Evolutionary conservation across 768 basidiomycete species (phyloP).

Genomic region (Trichaptum fuscoviolaceum): DNA sequence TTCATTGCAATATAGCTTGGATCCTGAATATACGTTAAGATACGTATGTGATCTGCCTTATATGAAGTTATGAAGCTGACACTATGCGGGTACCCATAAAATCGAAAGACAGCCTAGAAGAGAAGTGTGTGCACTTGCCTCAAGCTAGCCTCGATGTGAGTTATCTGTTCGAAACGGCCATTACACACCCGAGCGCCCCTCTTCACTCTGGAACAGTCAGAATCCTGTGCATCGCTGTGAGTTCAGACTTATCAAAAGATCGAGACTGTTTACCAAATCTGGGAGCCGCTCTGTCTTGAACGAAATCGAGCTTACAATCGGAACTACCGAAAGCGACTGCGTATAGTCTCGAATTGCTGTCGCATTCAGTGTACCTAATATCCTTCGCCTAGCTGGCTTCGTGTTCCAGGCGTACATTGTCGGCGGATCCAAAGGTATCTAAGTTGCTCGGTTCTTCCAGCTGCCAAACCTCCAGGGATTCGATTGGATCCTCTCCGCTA

Average conservation of each 20-base stretch:
- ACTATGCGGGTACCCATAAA: too few relatives aligned
- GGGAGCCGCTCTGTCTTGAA: conserved; percentile 8
- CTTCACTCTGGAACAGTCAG: neutral
- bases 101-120: too few relatives aligned
- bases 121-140: too few relatives aligned
- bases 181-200: too few relatives aligned
- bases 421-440: neutral
- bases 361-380: conserved; percentile 5
- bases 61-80: too few relatives aligned
- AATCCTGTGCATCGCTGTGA: neutral
- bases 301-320: conserved; percentile 8
- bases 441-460: neutral
- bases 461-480: neutral
- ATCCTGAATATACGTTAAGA: too few relatives aligned
- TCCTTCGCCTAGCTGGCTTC: conserved; percentile 1
- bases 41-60: too few relatives aligned
- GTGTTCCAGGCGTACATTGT: conserved; percentile 4
- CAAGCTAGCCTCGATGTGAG: too few relatives aligned
- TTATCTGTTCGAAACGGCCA: too few relatives aligned
- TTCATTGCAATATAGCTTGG: too few relatives aligned
- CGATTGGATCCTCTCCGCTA: neutral
- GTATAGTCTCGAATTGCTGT: conserved; percentile 2
- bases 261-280: neutral
- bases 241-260: neutral
- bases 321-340: conserved; percentile 6